These are phyloP conservation scores for Cucurbita maxima DNA, from an alignment of 306 rosid species.

Conservation along the genomic window DNA sequence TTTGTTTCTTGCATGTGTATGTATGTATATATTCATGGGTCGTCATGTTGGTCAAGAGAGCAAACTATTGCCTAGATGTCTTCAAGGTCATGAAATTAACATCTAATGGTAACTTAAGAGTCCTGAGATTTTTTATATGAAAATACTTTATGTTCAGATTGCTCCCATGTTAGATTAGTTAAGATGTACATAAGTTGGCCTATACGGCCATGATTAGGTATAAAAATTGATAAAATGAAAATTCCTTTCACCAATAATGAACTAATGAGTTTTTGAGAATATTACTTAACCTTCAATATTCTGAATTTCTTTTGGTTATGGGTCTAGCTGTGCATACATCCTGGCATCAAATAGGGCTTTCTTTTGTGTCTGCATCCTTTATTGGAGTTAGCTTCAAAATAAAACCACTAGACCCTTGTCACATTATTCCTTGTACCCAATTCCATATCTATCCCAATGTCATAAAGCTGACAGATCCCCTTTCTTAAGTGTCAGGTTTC, in stretches of 20 bases:
- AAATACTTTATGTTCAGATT: neutral
- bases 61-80: neutral
- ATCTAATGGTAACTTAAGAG: neutral
- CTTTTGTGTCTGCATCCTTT: neutral
- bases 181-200: neutral
- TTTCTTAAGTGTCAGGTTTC: constrained; percentile 19
- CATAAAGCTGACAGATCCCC: neutral
- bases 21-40: neutral
- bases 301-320: neutral
- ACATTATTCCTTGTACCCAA: neutral
- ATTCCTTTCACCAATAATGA: neutral
- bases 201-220: neutral
- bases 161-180: neutral
- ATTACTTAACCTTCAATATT: neutral
- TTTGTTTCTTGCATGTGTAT: neutral
- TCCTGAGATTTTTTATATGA: neutral
- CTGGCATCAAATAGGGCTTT: neutral
- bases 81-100: neutral
- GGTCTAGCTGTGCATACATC: neutral
- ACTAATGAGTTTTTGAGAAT: neutral
- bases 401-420: neutral
- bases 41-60: neutral
- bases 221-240: neutral
- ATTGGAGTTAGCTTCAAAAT: neutral
- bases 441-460: neutral